Base-by-base conservation (phyloP, 169 alveolate species). In the Theileria orientalis region DNA sequence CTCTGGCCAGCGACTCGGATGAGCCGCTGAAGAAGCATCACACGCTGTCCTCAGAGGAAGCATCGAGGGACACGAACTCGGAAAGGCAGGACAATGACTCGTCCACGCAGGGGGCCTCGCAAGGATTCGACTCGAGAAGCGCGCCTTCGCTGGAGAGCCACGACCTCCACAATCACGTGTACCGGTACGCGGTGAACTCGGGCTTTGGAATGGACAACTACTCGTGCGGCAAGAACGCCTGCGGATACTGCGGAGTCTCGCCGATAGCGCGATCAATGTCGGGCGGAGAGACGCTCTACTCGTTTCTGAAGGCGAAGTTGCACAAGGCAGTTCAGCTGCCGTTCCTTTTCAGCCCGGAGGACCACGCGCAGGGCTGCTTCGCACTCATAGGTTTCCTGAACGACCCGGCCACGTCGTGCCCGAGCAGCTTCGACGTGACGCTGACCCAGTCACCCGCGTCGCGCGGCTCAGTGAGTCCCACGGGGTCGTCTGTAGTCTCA, bases 361-460 rank as follows among this genome's bases (percentile, higher is more conserved):
- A 92, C 68, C 92, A 89, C 71, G 83, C 83, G 42, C 69, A 90
- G 19, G 96, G 96, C 19, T 83, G 92, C 13, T 88, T 73, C 59
- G 94, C 93, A 14, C 79, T 92, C 83, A 79, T 92, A 73, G 96
- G 96, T 13, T 92, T 92, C 85, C 66, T 92, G 71, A 92, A 92
- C 79, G 90, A 91, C 46, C 92, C 92, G 37, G 59, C 73, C 5
- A 84, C 66, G 46, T 33, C 44, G 30, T 63, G 25, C 56, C 59
- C 57, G 23, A 29, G 14, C 44, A 56, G 66, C 66, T 27, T 56
- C 21, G 66, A 63, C 40, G 25, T 33, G 61, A 19, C 40, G 40
- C 19, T 32, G 11, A 63, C 14, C 33, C n/a, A n/a, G n/a, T 44
- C 14, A 44, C 52, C 16, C 52, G 14, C 52, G 16, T 14, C 52